phyloP scores from a whole-genome alignment of 2,329 filamentous ascomycete species.

The Atkinsonella hypoxylon region DNA sequence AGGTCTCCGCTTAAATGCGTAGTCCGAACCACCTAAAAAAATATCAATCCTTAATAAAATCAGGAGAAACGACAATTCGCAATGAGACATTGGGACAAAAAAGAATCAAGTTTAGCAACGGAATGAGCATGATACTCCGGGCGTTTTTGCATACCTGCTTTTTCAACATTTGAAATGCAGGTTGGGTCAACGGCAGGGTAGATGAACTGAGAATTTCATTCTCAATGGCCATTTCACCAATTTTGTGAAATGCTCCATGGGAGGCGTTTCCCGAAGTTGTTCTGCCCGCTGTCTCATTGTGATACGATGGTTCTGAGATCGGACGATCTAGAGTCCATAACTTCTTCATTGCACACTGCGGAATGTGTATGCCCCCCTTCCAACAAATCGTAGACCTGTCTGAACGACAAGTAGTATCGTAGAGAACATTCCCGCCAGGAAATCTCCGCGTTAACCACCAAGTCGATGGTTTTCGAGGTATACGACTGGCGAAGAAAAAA shows the following conservation, averaged over 20 bases:
- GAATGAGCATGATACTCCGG: conserved; percentile 19
- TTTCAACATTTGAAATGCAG: conserved; percentile 9
- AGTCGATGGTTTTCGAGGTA: conserved; percentile 76
- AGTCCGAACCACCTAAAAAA: background rate
- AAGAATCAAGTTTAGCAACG: conserved; percentile 9
- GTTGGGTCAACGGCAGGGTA: conserved; percentile 25
- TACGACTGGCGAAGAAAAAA: conserved; percentile 83
- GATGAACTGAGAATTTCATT: conserved; percentile 35
- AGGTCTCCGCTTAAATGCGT: conserved; percentile 42
- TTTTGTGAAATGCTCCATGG: conserved; percentile 62
- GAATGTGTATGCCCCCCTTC: background rate
- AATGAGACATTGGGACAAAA: conserved; percentile 11
- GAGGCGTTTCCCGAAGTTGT: conserved; percentile 60
- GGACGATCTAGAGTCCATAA: conserved; percentile 1
- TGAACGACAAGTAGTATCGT: background rate
- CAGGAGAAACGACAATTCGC: conserved; percentile 10
- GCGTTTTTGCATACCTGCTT: conserved; percentile 20
- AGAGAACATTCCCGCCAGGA: conserved; percentile 49
- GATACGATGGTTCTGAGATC: background rate
- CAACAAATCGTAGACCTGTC: conserved; percentile 10
- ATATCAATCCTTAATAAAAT: conserved; percentile 11
- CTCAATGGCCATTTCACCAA: conserved; percentile 63
- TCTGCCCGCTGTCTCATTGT: conserved; percentile 3
- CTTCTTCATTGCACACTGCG: background rate
- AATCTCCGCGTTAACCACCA: conserved; percentile 77